Percentiles rank a stretch among this genome's conserved stretches.
Evolutionary conservation across 345 rosid species (phyloP).

Genomic region (Hibiscus syriacus): DNA sequence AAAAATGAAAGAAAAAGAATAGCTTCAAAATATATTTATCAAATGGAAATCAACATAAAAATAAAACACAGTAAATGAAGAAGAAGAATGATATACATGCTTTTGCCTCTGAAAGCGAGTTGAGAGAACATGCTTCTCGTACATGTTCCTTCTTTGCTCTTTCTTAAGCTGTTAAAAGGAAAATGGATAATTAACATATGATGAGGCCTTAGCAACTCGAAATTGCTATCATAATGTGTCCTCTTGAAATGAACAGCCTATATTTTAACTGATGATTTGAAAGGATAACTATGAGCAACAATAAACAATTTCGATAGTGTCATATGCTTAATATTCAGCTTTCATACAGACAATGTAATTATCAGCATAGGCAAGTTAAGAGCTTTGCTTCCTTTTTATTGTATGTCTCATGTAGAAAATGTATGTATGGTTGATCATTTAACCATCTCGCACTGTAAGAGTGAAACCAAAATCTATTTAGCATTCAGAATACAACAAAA

Average conservation of each 20-base stretch:
- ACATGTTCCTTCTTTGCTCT: constrained; percentile 56
- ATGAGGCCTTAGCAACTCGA: neutral
- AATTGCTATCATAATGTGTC: neutral
- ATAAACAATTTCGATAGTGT: neutral
- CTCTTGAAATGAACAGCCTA: neutral
- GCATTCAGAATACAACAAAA: neutral
- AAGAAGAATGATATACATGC: constrained; percentile 35
- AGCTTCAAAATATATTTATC: neutral
- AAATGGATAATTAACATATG: neutral
- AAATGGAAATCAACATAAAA: neutral
- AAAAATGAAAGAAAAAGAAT: neutral
- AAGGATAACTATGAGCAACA: neutral
- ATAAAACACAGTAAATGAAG: constrained; percentile 4
- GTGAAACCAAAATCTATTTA: neutral
- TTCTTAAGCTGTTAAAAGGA: constrained; percentile 62
- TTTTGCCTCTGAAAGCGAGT: constrained; percentile 64
- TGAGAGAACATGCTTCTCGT: constrained; percentile 50
- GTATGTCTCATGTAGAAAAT: neutral
- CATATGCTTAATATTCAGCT: neutral
- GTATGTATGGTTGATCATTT: neutral
- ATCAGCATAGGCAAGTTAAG: neutral
- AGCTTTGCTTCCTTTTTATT: neutral
- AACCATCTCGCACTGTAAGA: neutral
- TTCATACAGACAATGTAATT: neutral
- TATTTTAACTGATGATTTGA: neutral